Evolutionary conservation across 306 rosid species (phyloP).

Genomic region (Rosa chinensis): DNA sequence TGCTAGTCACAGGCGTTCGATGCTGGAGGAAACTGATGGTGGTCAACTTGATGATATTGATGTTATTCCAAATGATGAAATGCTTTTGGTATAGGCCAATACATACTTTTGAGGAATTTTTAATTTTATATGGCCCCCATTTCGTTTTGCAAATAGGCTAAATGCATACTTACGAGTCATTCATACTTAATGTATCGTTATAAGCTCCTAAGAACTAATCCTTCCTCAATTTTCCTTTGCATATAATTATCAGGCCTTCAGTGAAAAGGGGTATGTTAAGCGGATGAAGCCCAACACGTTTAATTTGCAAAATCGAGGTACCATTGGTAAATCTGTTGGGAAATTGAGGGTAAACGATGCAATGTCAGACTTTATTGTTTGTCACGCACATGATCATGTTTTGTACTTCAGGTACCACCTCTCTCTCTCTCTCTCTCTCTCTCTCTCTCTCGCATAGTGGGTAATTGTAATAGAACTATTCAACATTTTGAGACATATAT

Average conservation of each 20-base stretch:
- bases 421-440: not conserved
- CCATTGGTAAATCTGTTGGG: slow-evolving; percentile 98
- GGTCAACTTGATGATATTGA: slow-evolving; percentile 97
- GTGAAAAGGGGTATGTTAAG: slow-evolving; percentile 96
- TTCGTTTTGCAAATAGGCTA: slow-evolving; percentile 1
- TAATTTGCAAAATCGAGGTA: slow-evolving; percentile 91
- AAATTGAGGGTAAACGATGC: slow-evolving; percentile 91
- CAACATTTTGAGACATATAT: not conserved
- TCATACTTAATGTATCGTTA: not conserved
- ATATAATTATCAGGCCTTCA: slow-evolving; percentile 61
- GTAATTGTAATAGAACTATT: not conserved
- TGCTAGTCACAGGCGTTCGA: slow-evolving; percentile 75
- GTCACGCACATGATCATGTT: slow-evolving; percentile 91
- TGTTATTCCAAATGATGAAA: slow-evolving; percentile 94
- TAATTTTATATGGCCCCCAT: not conserved
- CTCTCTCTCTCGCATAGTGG: not conserved
- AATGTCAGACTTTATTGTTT: slow-evolving; percentile 93
- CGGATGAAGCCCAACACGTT: slow-evolving; percentile 92
- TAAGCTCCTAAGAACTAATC: not conserved
- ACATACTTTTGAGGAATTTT: slow-evolving; percentile 12
- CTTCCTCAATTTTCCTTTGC: slow-evolving; percentile 9
- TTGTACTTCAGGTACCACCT: slow-evolving; percentile 79
- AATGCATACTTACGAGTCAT: not conserved
- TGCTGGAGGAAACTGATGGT: slow-evolving; percentile 74
- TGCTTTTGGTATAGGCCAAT: slow-evolving; percentile 67